A percentile compares a stretch with the other conserved stretches of the same genome.
phyloP scores from a whole-genome alignment of 2,329 filamentous ascomycete genomes.

The Trichoderma pleuroti region DNA sequence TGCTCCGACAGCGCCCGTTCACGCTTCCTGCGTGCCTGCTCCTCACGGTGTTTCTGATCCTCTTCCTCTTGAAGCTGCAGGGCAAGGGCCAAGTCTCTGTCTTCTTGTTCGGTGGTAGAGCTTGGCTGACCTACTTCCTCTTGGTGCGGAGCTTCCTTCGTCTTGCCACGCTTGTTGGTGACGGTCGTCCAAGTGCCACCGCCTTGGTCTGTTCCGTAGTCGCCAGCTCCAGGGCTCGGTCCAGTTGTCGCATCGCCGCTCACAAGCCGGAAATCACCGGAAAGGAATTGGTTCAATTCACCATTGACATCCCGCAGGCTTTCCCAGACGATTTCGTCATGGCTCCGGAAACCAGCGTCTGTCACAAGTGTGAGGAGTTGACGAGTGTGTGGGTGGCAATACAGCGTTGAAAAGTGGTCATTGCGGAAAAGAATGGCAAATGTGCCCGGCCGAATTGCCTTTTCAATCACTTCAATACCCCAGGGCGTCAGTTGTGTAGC shows the following conservation, averaged over 20 bases:
- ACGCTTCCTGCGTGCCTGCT: conserved; percentile 59
- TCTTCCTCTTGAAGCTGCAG: conserved; percentile 94
- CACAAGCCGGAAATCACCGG: conserved; percentile 86
- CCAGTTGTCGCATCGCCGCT: conserved; percentile 44
- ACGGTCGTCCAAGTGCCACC: conserved; percentile 56
- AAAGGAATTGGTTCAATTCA: conserved; percentile 75
- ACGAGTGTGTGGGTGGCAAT: conserved; percentile 76
- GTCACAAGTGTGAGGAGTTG: conserved; percentile 83
- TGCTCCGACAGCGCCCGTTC: conserved; percentile 67
- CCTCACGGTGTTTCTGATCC: conserved; percentile 69
- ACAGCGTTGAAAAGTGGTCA: conserved; percentile 93
- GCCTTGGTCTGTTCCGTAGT: conserved; percentile 21
- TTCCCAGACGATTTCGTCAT: conserved; percentile 95
- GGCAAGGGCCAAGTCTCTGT: conserved; percentile 82
- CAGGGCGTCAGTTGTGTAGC: conserved; percentile 83
- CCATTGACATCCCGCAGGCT: conserved; percentile 86
- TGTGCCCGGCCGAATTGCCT: conserved; percentile 68
- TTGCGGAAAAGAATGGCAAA: conserved; percentile 94
- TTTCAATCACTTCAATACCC: conserved; percentile 71
- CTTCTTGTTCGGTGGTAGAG: conserved; percentile 63
- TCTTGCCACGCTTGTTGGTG: conserved; percentile 34
- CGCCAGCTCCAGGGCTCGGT: conserved; percentile 21
- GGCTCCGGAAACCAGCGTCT: conserved; percentile 81
- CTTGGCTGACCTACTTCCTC: conserved; percentile 32
- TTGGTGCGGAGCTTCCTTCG: conserved; percentile 25